Conservation (phyloP, 192 early-diverging fungal genomes). For the Radiomyces spectabilis region DNA sequence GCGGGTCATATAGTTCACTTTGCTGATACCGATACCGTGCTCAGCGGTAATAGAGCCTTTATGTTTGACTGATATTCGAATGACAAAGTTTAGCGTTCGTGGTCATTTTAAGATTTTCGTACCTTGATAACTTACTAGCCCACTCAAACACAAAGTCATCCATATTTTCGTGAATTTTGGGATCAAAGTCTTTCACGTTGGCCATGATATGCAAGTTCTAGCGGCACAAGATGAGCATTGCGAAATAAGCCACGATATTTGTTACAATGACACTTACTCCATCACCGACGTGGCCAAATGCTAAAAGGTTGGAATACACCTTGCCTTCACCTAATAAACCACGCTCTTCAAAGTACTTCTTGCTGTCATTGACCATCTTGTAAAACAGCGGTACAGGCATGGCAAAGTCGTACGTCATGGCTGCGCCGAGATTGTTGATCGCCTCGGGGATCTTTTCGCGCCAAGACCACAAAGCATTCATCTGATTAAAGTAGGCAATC, state of each 20-base stretch:
- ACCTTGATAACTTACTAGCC: constrained; percentile 47
- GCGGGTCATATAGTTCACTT: constrained; percentile 52
- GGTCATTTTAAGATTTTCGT: background rate
- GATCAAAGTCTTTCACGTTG: constrained; percentile 53
- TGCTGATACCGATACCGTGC: constrained; percentile 76
- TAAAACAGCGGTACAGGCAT: constrained; percentile 81
- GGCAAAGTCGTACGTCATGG: constrained; percentile 92
- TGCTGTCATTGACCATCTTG: constrained; percentile 69
- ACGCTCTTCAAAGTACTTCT: constrained; percentile 42
- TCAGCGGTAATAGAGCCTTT: constrained; percentile 75
- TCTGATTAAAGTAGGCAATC: no score
- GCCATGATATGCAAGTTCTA: constrained; percentile 90
- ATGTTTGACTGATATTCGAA: constrained; percentile 31
- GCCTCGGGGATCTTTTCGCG: constrained; percentile 93
- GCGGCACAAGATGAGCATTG: background rate
- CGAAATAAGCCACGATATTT: background rate
- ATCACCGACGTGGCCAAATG: constrained; percentile 96
- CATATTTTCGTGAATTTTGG: constrained; percentile 56
- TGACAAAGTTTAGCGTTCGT: background rate
- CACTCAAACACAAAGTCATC: constrained; percentile 90
- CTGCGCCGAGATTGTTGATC: constrained; percentile 71
- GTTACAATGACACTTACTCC: constrained; percentile 36
- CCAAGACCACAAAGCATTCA: constrained; percentile 73
- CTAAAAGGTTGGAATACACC: constrained; percentile 62
- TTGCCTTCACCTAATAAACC: constrained; percentile 50